Base-by-base conservation (phyloP, 2,329 filamentous ascomycete genomes). In the Botrytis fabae region DNA sequence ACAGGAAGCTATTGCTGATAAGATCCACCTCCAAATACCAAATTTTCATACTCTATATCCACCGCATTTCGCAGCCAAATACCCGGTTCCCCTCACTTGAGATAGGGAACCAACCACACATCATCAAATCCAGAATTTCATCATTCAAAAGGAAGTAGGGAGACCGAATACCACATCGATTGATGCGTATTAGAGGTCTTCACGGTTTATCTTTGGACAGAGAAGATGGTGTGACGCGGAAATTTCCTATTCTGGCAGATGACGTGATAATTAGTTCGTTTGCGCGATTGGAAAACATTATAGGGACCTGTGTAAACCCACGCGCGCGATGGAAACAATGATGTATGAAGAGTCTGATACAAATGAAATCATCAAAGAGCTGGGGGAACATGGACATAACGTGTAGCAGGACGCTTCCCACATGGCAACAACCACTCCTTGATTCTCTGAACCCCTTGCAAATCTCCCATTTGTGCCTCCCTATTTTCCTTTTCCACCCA, bases 221-320 rank as follows among this genome's bases (percentile, higher is more conserved):
- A 48, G 35, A 28, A 44, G 62, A 65, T 71, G 75, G 70, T 74
- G 61, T 70, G 72, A 71, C 69, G 57, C 46, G 61, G 35, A 73
- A 70, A 73, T 63, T 76, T 74, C 57, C 75, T 46, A 40, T 38
- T 71, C 75, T 73, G 25, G 73, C 71, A 61, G 71, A 78, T 78
- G 75, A 75, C 75, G 77, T 78, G 75, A 74, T 78, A 72, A 38
- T 68, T 68, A 68, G 40, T 18, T 28, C 5, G 16, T 35, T 68
- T 72, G 61, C 70, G 70, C 70, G 46, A 72, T 72, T 32, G 12
- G 3, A 20, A 38, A 44, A 22, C 60, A 66, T 28, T n/a, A 14
- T 28, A 40, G 18, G 28, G 4, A 48, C n/a, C 18, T 35, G 42
- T 16, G 38, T 12, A 22, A 54, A 20, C n/a, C 4, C n/a, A 40